Evolutionary conservation across 371 early-diverging fungal genomes (phyloP).

Genomic region (Rhizopus arrhizus): DNA sequence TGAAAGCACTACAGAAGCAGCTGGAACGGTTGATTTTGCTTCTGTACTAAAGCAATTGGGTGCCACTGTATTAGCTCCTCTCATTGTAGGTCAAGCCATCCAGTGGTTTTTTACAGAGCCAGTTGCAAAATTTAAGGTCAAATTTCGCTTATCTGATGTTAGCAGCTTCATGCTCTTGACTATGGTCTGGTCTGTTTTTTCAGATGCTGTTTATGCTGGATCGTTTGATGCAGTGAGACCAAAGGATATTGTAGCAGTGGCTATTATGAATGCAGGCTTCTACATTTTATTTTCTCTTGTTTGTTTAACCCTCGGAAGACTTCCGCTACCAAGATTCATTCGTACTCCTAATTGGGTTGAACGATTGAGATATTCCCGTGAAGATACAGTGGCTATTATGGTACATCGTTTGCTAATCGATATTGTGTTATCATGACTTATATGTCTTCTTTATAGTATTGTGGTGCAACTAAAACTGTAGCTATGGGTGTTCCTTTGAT

Average conservation of each 20-base stretch:
- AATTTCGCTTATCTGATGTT: conserved; percentile 59
- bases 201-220: conserved; percentile 68
- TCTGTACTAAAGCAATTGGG: conserved; percentile 63
- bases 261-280: conserved; percentile 54
- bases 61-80: conserved; percentile 65
- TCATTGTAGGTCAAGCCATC: conserved; percentile 68
- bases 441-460: conserved; percentile 39
- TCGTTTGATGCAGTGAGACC: conserved; percentile 57
- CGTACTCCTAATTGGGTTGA: conserved; percentile 27
- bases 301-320: conserved; percentile 42
- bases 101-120: conserved; percentile 58
- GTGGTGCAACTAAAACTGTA: conserved; percentile 78
- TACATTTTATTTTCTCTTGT: conserved; percentile 54
- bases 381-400: conserved; percentile 64
- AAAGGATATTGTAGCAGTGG: conserved; percentile 60
- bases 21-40: conserved; percentile 53
- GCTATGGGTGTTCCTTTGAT: conserved; percentile 80
- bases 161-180: conserved; percentile 64
- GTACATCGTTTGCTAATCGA: conserved; percentile 21
- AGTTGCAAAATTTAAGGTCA: conserved; percentile 54
- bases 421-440: not conserved
- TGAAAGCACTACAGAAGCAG: conserved; percentile 38
- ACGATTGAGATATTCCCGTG: conserved; percentile 48
- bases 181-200: conserved; percentile 77
- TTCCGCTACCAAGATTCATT: conserved; percentile 39